Conservation (phyloP, 1,139 yeast species). For the Scheffersomyces stambukii region DNA sequence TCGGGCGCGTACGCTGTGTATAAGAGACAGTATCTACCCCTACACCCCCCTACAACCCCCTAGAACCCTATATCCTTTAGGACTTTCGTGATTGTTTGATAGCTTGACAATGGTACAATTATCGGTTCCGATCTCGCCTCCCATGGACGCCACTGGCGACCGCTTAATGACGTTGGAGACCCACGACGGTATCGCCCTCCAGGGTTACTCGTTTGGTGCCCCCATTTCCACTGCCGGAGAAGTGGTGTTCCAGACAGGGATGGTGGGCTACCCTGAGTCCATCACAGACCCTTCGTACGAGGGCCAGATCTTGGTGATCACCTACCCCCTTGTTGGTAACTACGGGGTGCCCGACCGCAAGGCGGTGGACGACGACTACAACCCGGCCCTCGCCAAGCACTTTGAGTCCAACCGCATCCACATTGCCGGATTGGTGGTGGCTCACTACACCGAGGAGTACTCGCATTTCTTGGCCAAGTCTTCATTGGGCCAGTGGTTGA, state of each 20-base stretch:
- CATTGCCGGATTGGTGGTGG: slow-evolving; percentile 95
- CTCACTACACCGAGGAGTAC: slow-evolving; percentile 94
- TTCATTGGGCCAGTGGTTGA: slow-evolving; percentile 90
- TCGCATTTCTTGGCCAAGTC: slow-evolving; percentile 92
- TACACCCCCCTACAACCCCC: not conserved
- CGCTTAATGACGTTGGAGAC: slow-evolving; percentile 87
- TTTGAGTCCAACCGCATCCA: slow-evolving; percentile 91
- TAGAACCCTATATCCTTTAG: not conserved
- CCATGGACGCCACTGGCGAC: slow-evolving; percentile 77
- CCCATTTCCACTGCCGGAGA: slow-evolving; percentile 90
- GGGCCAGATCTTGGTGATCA: slow-evolving; percentile 95
- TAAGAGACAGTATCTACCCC: not conserved
- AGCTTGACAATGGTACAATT: slow-evolving; percentile 12
- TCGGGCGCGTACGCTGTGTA: too few species aligned
- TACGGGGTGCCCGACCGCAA: slow-evolving; percentile 97
- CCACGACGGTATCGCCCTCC: slow-evolving; percentile 82
- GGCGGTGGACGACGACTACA: slow-evolving; percentile 64
- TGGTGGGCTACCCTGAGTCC: slow-evolving; percentile 99
- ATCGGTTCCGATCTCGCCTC: slow-evolving; percentile 82
- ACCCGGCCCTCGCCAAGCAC: slow-evolving; percentile 78
- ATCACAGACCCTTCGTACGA: slow-evolving; percentile 98
- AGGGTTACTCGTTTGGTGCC: slow-evolving; percentile 98
- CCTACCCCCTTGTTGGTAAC: slow-evolving; percentile 96
- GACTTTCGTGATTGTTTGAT: not conserved
- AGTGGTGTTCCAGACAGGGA: slow-evolving; percentile 98